Evolutionary conservation across 2,329 filamentous ascomycete species (phyloP).

Genomic region (Bipolaris victoriae): DNA sequence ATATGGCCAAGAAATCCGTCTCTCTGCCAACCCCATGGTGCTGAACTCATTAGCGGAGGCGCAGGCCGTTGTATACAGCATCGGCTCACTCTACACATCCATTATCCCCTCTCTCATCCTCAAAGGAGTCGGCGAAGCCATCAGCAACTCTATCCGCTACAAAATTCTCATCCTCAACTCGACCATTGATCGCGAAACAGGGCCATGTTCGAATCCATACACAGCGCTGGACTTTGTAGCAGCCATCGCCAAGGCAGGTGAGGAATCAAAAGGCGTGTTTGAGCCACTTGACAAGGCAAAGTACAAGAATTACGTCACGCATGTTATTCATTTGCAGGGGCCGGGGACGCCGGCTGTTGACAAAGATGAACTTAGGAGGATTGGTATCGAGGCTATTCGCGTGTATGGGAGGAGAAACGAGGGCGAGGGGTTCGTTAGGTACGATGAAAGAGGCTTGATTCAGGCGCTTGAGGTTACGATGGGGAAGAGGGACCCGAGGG

Average conservation of each 20-base stretch:
- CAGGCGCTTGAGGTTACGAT: constrained; percentile 80
- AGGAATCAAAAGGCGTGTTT: constrained; percentile 57
- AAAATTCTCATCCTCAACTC: constrained; percentile 89
- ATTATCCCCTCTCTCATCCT: constrained; percentile 84
- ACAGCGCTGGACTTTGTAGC: constrained; percentile 80
- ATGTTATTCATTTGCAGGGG: constrained; percentile 80
- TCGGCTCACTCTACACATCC: constrained; percentile 92
- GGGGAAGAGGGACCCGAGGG: constrained; percentile 65
- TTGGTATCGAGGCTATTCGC: constrained; percentile 79
- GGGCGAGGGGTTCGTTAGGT: constrained; percentile 64
- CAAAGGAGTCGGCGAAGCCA: constrained; percentile 72
- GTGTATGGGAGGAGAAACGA: constrained; percentile 73
- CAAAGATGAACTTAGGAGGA: constrained; percentile 62
- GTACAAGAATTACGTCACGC: constrained; percentile 76
- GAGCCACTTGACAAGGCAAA: constrained; percentile 46
- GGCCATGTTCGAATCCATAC: constrained; percentile 69
- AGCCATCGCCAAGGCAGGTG: constrained; percentile 72
- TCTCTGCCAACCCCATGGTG: constrained; percentile 81
- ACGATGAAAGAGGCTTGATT: constrained; percentile 76
- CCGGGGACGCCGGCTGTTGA: constrained; percentile 74
- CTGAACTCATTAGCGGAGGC: constrained; percentile 69
- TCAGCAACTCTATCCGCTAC: constrained; percentile 63
- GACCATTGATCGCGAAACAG: constrained; percentile 83
- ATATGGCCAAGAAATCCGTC: constrained; percentile 93
- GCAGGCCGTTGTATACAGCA: constrained; percentile 81